Conservation (phyloP, 257 asterid species). For the Petunia axillaris region DNA sequence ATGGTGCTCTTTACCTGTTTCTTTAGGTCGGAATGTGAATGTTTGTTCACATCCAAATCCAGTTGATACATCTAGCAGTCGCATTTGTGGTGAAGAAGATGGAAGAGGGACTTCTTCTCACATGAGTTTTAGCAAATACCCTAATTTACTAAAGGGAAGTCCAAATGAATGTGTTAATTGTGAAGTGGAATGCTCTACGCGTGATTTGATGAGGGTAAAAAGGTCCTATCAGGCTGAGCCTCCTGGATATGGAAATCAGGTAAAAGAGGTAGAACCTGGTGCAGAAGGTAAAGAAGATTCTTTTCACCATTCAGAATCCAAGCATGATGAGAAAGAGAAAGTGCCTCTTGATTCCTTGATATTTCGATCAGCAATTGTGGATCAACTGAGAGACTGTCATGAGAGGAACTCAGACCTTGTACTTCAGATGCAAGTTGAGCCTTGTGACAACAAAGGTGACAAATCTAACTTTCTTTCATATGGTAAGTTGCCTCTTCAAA, state of each 20-base stretch:
- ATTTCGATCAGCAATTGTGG: slow-evolving; percentile 31
- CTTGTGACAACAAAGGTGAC: slow-evolving; percentile 34
- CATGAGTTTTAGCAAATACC: not conserved
- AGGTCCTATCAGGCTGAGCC: slow-evolving; percentile 58
- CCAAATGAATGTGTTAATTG: slow-evolving; percentile 23
- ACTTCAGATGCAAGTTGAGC: slow-evolving; percentile 35
- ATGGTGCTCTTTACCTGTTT: slow-evolving; percentile 82
- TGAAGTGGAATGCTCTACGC: slow-evolving; percentile 61
- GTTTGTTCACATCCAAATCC: slow-evolving; percentile 40
- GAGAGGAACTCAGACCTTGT: slow-evolving; percentile 34
- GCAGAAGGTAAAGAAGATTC: slow-evolving; percentile 35
- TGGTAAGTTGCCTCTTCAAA: slow-evolving; percentile 38
- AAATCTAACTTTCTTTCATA: slow-evolving; percentile 31
- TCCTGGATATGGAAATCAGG: slow-evolving; percentile 43
- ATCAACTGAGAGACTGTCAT: slow-evolving; percentile 40
- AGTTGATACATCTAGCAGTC: slow-evolving; percentile 33
- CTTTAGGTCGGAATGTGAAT: slow-evolving; percentile 42
- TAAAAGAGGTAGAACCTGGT: slow-evolving; percentile 29
- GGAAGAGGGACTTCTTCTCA: slow-evolving; percentile 31
- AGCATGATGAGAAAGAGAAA: slow-evolving; percentile 36
- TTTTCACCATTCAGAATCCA: slow-evolving; percentile 30
- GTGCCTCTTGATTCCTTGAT: slow-evolving; percentile 34
- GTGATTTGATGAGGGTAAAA: slow-evolving; percentile 89
- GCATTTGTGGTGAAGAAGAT: slow-evolving; percentile 33
- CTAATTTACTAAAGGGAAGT: slow-evolving; percentile 12